These are phyloP conservation scores for Pseudozyma tsukubaensis DNA, from an alignment of 1,284 basidiomycete species.

Conservation along the genomic window DNA sequence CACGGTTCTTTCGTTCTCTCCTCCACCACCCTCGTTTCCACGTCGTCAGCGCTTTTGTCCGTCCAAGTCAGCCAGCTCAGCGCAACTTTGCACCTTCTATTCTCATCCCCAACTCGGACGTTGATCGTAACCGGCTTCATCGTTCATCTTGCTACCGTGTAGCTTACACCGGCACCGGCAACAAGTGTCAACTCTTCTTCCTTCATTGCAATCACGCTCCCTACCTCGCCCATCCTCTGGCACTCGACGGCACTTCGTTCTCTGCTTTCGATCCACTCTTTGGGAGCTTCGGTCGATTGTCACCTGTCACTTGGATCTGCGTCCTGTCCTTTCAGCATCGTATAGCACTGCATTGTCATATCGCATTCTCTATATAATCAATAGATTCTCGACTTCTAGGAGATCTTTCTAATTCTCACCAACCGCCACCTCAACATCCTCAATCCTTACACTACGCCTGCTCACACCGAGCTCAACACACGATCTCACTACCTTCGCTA, in stretches of 20 bases:
- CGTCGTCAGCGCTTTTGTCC: not conserved
- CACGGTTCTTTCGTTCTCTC: conserved; percentile 6
- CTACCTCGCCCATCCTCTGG: conserved; percentile 1
- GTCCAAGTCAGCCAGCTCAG: not conserved
- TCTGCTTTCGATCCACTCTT: not conserved
- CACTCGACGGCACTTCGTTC: conserved; percentile 1
- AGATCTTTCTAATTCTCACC: conserved; percentile 6
- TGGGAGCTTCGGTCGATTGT: conserved; percentile 4
- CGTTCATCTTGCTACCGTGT: not conserved
- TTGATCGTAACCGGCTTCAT: conserved; percentile 1
- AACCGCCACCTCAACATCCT: not conserved
- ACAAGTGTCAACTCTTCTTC: not conserved
- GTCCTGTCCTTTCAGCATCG: conserved; percentile 1
- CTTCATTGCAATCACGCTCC: conserved; percentile 11
- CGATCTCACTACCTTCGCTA: not conserved
- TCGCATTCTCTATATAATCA: conserved; percentile 24
- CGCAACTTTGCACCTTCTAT: too few relatives aligned
- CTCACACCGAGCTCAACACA: not conserved
- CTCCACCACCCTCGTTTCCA: conserved; percentile 22
- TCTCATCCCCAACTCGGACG: too few relatives aligned
- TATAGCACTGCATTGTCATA: conserved; percentile 5
- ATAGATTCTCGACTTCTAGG: conserved; percentile 1
- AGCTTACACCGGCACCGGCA: not conserved
- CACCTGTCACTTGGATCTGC: not conserved
- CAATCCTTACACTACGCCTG: not conserved